Conservation (phyloP, 2,329 filamentous ascomycete genomes). For the Cladosporium sp. region DNA sequence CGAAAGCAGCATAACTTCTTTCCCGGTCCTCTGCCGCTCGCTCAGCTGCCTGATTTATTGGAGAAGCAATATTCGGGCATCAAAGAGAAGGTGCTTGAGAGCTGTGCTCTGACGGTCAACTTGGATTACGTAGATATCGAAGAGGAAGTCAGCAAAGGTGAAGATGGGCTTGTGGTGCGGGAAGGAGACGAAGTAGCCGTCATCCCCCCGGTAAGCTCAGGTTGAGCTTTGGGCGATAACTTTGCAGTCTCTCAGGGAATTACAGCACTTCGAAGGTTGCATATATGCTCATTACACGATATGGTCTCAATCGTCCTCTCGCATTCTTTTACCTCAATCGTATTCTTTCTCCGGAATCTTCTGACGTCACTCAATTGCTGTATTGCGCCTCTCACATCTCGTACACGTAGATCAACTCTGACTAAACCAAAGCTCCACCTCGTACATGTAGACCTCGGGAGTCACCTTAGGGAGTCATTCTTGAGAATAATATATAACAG, state of each 20-base stretch:
- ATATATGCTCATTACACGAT: too few species aligned
- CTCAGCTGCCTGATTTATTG: slow-evolving; percentile 60
- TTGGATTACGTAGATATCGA: slow-evolving; percentile 72
- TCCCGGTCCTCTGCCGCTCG: slow-evolving; percentile 59
- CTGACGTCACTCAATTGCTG: too few species aligned
- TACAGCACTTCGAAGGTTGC: not conserved
- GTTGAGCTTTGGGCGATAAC: slow-evolving; percentile 44
- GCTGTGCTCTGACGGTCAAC: slow-evolving; percentile 74
- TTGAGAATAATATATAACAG: too few species aligned
- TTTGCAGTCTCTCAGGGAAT: not conserved
- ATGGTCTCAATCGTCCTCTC: too few species aligned
- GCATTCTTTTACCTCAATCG: too few species aligned
- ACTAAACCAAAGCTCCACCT: too few species aligned
- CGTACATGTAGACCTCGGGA: too few species aligned
- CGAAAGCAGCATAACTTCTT: slow-evolving; percentile 62
- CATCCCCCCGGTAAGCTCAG: slow-evolving; percentile 83
- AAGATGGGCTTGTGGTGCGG: slow-evolving; percentile 50
- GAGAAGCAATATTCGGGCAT: slow-evolving; percentile 69
- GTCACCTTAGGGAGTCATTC: too few species aligned
- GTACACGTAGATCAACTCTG: too few species aligned
- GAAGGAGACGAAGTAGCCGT: slow-evolving; percentile 80
- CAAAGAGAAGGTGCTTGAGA: slow-evolving; percentile 60
- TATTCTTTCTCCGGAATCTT: too few species aligned
- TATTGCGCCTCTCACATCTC: too few species aligned
- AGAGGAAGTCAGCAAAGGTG: slow-evolving; percentile 40